Percentiles rank a stretch among this genome's conserved stretches.
Conservation (phyloP, 148 eudicot genomes). For the Diospyros lotus region DNA sequence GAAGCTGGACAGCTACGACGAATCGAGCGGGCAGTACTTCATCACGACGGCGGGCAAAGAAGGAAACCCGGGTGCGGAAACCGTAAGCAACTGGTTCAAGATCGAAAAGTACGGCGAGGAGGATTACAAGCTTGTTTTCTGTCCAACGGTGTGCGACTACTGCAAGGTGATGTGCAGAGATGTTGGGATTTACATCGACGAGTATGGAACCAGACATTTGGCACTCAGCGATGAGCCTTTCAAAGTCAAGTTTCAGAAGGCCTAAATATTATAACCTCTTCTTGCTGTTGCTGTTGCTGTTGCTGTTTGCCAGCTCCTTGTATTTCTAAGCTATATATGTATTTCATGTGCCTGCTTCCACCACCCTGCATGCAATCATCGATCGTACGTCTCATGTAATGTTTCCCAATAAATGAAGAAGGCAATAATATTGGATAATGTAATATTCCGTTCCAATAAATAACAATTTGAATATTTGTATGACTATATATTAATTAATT, state of each 20-base stretch:
- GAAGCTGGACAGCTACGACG: constrained; percentile 23
- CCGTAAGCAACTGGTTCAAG: constrained; percentile 50
- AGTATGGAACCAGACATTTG: constrained; percentile 37
- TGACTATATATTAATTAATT: no score
- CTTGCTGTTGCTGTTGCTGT: no score
- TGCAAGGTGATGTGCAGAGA: constrained; percentile 48
- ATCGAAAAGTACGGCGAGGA: constrained; percentile 26
- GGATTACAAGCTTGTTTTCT: constrained; percentile 46
- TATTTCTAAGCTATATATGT: no score
- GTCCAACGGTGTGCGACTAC: constrained; percentile 45
- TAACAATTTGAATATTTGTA: no score
- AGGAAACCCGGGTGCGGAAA: constrained; percentile 36
- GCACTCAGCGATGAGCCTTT: constrained; percentile 39
- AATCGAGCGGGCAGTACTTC: constrained; percentile 10
- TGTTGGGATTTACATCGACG: constrained; percentile 32
- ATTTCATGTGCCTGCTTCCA: no score
- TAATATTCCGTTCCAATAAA: no score
- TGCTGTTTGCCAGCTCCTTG: no score
- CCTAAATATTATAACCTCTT: no score
- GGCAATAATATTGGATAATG: no score
- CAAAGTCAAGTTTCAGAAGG: constrained; percentile 39
- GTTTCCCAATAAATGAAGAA: no score
- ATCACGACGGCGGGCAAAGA: constrained; percentile 27
- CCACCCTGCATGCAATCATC: no score
- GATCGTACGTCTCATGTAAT: no score